These are phyloP conservation scores for Lepiota brunneoincarnata DNA, from an alignment of 768 basidiomycete genomes.

Conservation along the genomic window DNA sequence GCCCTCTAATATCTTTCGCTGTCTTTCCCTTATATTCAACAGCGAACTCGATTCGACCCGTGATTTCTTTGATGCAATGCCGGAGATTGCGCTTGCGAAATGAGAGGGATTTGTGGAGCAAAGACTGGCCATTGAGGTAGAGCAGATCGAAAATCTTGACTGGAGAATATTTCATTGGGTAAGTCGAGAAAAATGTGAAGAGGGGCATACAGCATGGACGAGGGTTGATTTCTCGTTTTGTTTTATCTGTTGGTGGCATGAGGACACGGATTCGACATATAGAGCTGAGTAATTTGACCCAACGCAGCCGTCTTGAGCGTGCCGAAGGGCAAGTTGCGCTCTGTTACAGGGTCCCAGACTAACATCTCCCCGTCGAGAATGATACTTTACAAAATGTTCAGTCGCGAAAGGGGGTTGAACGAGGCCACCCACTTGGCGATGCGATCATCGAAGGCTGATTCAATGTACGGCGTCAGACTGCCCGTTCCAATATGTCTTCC, in stretches of 20 bases:
- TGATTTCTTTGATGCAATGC: constrained; percentile 61
- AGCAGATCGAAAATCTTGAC: constrained; percentile 97
- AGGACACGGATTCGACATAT: background rate
- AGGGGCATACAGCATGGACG: constrained; percentile 82
- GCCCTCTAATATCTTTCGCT: constrained; percentile 74
- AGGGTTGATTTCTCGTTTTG: constrained; percentile 67
- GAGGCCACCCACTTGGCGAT: constrained; percentile 69
- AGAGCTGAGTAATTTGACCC: constrained; percentile 40
- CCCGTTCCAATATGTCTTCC: constrained; percentile 81
- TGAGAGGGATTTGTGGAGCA: constrained; percentile 67
- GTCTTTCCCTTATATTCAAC: constrained; percentile 71
- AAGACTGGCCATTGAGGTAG: constrained; percentile 80
- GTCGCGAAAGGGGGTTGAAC: background rate
- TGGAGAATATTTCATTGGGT: constrained; percentile 25
- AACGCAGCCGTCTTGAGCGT: constrained; percentile 90
- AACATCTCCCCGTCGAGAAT: constrained; percentile 98
- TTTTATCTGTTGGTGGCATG: constrained; percentile 48
- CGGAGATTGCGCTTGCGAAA: constrained; percentile 80
- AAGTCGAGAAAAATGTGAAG: background rate
- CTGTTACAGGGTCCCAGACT: constrained; percentile 92
- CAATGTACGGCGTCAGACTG: constrained; percentile 86
- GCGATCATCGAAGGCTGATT: constrained; percentile 67
- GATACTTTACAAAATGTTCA: constrained; percentile 48
- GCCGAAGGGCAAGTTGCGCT: constrained; percentile 89
- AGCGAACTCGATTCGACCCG: constrained; percentile 81